Evolutionary conservation across 345 rosid species (phyloP).

Genomic region (Limnanthes douglasii): DNA sequence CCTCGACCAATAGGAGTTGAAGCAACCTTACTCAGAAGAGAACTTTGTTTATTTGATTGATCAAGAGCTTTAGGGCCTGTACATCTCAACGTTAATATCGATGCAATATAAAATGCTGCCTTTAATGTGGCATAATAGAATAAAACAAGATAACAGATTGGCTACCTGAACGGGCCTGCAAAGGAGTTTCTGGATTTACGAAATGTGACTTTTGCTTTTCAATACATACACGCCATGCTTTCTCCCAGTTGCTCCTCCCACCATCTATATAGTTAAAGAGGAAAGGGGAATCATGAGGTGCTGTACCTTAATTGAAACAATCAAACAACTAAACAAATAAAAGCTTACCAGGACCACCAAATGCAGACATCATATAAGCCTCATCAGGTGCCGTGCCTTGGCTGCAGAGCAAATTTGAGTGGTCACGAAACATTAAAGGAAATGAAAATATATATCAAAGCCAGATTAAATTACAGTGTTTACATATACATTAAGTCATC

Average conservation of each 20-base stretch:
- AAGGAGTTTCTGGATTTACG: slow-evolving; percentile 45
- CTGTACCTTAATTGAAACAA: slow-evolving; percentile 5
- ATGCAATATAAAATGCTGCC: slow-evolving; percentile 4
- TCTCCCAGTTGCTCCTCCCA: slow-evolving; percentile 76
- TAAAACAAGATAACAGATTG: slow-evolving; percentile 1
- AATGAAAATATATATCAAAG: no score
- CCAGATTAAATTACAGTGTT: no score
- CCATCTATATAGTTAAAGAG: slow-evolving; percentile 64
- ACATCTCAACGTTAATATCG: slow-evolving; percentile 7
- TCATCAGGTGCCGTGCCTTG: slow-evolving; percentile 91
- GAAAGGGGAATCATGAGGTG: slow-evolving; percentile 6
- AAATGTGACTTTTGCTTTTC: slow-evolving; percentile 46
- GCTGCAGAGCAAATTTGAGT: no score
- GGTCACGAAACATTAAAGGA: no score
- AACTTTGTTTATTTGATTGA: slow-evolving; percentile 31
- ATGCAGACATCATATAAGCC: slow-evolving; percentile 91
- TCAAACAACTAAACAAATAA: slow-evolving; percentile 5
- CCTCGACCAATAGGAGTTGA: slow-evolving; percentile 35
- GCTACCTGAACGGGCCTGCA: slow-evolving; percentile 58
- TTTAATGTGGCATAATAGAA: slow-evolving; percentile 2
- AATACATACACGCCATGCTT: slow-evolving; percentile 49
- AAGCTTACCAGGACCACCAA: slow-evolving; percentile 79
- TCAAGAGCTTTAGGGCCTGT: slow-evolving; percentile 30
- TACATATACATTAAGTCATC: neutral
- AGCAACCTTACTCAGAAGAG: slow-evolving; percentile 25